Base-by-base conservation (phyloP, 345 rosid species). In the Boechera retrofracta region DNA sequence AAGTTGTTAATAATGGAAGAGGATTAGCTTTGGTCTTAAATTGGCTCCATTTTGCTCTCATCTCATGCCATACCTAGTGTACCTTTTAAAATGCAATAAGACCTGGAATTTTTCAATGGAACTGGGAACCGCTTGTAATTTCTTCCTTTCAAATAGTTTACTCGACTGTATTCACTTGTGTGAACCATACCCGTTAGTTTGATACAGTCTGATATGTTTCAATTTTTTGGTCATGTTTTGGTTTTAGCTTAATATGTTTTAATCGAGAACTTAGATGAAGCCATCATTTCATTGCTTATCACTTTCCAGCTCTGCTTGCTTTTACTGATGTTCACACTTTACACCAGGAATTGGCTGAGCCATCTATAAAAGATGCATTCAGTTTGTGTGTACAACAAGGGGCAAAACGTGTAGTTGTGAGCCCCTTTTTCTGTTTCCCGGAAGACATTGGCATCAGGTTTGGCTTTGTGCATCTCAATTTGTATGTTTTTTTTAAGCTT, bases 391-490 rank as follows among this genome's bases (percentile, higher is more conserved):
- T 94, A 77, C 79, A 41, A 78, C 83, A 80, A 84, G 99, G 99
- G 13, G 97, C 93, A 0, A 77, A 63, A 74, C 92, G 94, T 16
- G 93, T 95, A 65, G 88, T 94, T 67, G 88, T 94, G 38, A 88
- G 91, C 81, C 98, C 99, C 92, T 92, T 82, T 95, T 94, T 74
- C 89, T 94, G 62, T 90, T 89, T 74, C 98, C 97, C 0, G 98
- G 98, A 71, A 84, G 96, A 73, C 98, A 94, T 54, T 94, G 98
- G 98, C 83, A 88, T 80, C 85, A 83, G 97, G 98, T 94, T 82
- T 66, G 72, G 33, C 38, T 35, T 62, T 63, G 6, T 39, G 82
- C 62, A 62, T 77, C 65, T 36, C 41, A 10, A 33, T 72, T 54
- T 68, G 12, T 71, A 3, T 35, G 54, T 15, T 71, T 51, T 65